phyloP scores from a whole-genome alignment of 2,329 filamentous ascomycete species.

The Fusarium musae region DNA sequence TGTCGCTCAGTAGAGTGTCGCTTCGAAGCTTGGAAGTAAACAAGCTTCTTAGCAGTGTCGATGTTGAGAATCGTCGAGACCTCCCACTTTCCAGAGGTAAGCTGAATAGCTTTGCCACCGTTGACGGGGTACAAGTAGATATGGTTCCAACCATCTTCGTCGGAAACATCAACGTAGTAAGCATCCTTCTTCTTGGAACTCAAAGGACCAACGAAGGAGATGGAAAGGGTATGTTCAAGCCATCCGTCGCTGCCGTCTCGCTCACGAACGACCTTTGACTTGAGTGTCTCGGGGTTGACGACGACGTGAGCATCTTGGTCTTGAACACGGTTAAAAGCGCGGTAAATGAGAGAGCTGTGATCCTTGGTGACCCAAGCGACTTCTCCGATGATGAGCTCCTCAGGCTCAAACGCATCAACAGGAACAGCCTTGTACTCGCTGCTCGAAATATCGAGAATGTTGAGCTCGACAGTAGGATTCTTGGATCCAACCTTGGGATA shows the following conservation, averaged over 20 bases:
- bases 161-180: slow-evolving; percentile 75
- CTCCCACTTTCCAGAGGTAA: slow-evolving; percentile 76
- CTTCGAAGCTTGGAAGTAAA: slow-evolving; percentile 75
- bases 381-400: slow-evolving; percentile 74
- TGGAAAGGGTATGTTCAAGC: slow-evolving; percentile 69
- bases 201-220: slow-evolving; percentile 64
- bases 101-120: slow-evolving; percentile 63
- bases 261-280: slow-evolving; percentile 62
- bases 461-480: slow-evolving; percentile 72
- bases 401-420: slow-evolving; percentile 66
- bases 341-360: slow-evolving; percentile 71
- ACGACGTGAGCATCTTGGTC: slow-evolving; percentile 71
- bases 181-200: slow-evolving; percentile 49
- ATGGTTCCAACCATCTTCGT: slow-evolving; percentile 76
- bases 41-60: slow-evolving; percentile 63
- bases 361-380: slow-evolving; percentile 73
- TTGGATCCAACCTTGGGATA: slow-evolving; percentile 77
- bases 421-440: slow-evolving; percentile 58
- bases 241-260: slow-evolving; percentile 70
- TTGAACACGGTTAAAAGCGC: slow-evolving; percentile 75
- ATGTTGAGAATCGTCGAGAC: slow-evolving; percentile 69
- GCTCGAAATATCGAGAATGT: slow-evolving; percentile 64
- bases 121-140: slow-evolving; percentile 71
- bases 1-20: slow-evolving; percentile 74
- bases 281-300: slow-evolving; percentile 62